phyloP scores from a whole-genome alignment of 495 filamentous ascomycete species.

The Aspergillus cristatus region DNA sequence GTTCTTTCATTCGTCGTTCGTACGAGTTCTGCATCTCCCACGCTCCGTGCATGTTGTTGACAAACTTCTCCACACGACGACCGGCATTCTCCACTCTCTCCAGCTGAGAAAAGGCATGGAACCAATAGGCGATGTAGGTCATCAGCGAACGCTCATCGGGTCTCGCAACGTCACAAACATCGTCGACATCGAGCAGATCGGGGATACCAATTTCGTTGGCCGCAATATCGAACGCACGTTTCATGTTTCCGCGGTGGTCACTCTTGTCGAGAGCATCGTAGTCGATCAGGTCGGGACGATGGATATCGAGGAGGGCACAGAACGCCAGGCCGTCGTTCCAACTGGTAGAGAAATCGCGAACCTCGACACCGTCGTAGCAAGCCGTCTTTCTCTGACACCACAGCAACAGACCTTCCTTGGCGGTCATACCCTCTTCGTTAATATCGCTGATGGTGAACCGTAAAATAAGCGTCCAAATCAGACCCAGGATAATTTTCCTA shows the following conservation, averaged over 20 bases:
- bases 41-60: conserved; percentile 97
- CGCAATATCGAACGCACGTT: conserved; percentile 92
- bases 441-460: conserved; percentile 98
- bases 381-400: conserved; percentile 99
- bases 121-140: conserved; percentile 99
- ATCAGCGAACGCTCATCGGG: conserved; percentile 94
- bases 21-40: conserved; percentile 99
- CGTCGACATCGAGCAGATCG: conserved; percentile 90
- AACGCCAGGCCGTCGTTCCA: conserved; percentile 98
- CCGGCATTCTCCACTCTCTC: conserved; percentile 97
- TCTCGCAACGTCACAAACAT: conserved; percentile 92
- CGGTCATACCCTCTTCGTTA: conserved; percentile 95
- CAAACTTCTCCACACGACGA: conserved; percentile 93
- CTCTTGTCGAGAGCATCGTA: conserved; percentile 88
- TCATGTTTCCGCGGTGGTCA: conserved; percentile 95
- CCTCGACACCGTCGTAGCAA: conserved; percentile 93
- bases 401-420: conserved; percentile 86
- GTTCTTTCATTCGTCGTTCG: conserved; percentile 75
- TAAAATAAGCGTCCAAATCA: conserved; percentile 97
- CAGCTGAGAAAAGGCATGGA: conserved; percentile 97
- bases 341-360: conserved; percentile 85
- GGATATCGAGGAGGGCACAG: conserved; percentile 92
- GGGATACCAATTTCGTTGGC: conserved; percentile 95
- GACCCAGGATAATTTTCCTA: conserved; percentile 88
- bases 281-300: conserved; percentile 94